Percentiles rank a stretch among this genome's conserved stretches.
These are phyloP conservation scores for Vachellia pachyceras DNA, from an alignment of 306 rosid genomes.

Conservation along the genomic window DNA sequence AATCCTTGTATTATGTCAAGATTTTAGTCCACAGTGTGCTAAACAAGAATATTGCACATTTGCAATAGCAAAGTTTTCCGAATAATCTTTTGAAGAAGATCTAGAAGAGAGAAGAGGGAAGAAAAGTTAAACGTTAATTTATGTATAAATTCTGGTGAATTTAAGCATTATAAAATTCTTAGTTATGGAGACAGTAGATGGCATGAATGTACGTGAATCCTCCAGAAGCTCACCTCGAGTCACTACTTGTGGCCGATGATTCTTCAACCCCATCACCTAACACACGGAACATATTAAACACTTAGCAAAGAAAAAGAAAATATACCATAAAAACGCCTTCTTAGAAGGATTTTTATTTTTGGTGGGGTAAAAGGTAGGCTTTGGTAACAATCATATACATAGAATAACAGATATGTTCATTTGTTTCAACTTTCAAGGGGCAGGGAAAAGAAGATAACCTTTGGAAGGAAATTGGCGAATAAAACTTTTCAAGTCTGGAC, in stretches of 20 bases:
- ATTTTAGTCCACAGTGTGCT: slow-evolving; percentile 18
- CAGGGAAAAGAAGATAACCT: slow-evolving; percentile 51
- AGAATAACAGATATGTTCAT: neutral
- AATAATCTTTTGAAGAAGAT: slow-evolving; percentile 22
- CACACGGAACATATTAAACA: slow-evolving; percentile 35
- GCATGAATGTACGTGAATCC: slow-evolving; percentile 20
- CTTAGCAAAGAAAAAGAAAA: slow-evolving; percentile 19
- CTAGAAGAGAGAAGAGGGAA: neutral
- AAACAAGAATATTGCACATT: neutral
- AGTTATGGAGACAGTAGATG: slow-evolving; percentile 10
- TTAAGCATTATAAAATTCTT: neutral
- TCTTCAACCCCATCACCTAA: slow-evolving; percentile 62
- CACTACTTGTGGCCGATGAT: slow-evolving; percentile 46
- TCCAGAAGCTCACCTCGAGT: slow-evolving; percentile 57
- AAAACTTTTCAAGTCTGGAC: slow-evolving; percentile 88
- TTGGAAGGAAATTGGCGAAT: slow-evolving; percentile 76
- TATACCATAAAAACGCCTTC: neutral
- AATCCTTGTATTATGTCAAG: slow-evolving; percentile 6
- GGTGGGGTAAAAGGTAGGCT: neutral
- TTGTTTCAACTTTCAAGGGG: slow-evolving; percentile 9
- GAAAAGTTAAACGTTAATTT: neutral
- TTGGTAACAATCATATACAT: slow-evolving; percentile 10
- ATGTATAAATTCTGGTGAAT: slow-evolving; percentile 2
- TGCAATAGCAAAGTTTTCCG: slow-evolving; percentile 10
- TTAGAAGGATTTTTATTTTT: neutral